Base-by-base conservation (phyloP, 495 filamentous ascomycete species). In the Xylaria intraflava region DNA sequence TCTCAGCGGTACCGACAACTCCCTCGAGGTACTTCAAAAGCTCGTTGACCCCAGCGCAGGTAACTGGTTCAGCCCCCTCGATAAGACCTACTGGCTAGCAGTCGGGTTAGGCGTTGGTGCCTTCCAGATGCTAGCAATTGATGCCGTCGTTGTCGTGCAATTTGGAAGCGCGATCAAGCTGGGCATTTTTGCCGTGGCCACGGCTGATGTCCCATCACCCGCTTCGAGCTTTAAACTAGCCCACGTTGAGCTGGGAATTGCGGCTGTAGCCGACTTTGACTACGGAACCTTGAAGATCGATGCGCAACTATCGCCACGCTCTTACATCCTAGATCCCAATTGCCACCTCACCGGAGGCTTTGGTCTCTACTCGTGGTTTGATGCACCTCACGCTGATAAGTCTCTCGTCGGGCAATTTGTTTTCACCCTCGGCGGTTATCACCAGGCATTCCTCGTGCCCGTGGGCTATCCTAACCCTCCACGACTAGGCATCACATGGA, bases 351-450 rank as follows among this genome's bases (percentile, higher is more conserved):
- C 66, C 0, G 78, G 79, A 19, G 75, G 76, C 1, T 73, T 77
- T 48, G 74, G 71, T 0, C 56, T 81, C 14, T 70, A 58, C 38
- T 67, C 59, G 31, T 82, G 77, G 77, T 80, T 78, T 54, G n/a
- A n/a, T n/a, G n/a, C n/a, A 2, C 41, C 51, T 2, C 41, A 55
- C 8, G 41, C 59, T 10, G 46, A 54, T 46, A 58, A n/a, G n/a
- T n/a, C n/a, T n/a, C n/a, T n/a, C 23, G 53, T 51, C 12, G 79
- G 78, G 6, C 70, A 81, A 51, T 81, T 65, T 53, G 78, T 80
- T 11, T 78, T 81, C 54, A 72, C 74, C 6, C 48, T 81, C 11
- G 79, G 79, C 17, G 78, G 78, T 8, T 81, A 75, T 53, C 73
- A 80, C 59, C 64, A 24, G 0, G 63, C 65, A 0, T 82, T 66